These are phyloP conservation scores for Sapria himalayana DNA, from an alignment of 345 rosid species.

Conservation along the genomic window DNA sequence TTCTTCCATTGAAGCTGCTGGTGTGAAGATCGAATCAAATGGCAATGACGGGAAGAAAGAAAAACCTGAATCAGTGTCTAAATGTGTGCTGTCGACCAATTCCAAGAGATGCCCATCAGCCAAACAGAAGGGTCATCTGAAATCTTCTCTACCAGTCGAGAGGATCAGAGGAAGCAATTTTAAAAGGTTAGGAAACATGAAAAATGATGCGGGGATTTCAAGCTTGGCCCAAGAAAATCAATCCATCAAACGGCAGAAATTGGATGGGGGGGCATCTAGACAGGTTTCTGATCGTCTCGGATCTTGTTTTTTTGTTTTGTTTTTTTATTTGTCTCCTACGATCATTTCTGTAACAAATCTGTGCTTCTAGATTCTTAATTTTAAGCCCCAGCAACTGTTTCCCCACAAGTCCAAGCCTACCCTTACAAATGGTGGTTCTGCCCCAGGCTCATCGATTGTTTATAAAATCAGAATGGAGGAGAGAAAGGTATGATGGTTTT, in stretches of 20 bases:
- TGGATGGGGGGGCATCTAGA: conserved; percentile 77
- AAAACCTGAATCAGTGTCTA: conserved; percentile 8
- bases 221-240: conserved; percentile 65
- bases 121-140: conserved; percentile 25
- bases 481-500: conserved; percentile 41
- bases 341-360: not conserved
- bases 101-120: conserved; percentile 49
- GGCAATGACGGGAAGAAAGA: conserved; percentile 20
- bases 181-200: conserved; percentile 22
- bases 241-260: conserved; percentile 90
- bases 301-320: not conserved
- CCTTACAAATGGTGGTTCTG: conserved; percentile 24
- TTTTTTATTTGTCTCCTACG: not conserved
- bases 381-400: conserved; percentile 38
- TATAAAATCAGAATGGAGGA: conserved; percentile 30
- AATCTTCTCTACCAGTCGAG: conserved; percentile 31
- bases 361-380: conserved; percentile 49
- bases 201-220: conserved; percentile 20
- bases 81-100: conserved; percentile 14
- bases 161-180: conserved; percentile 17
- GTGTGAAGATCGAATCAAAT: conserved; percentile 9
- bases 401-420: conserved; percentile 73
- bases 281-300: conserved; percentile 25
- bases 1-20: conserved; percentile 3
- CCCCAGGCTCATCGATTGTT: conserved; percentile 20